These are phyloP conservation scores for Trypanosoma boissoni DNA, from an alignment of 208 protist species.

Conservation along the genomic window DNA sequence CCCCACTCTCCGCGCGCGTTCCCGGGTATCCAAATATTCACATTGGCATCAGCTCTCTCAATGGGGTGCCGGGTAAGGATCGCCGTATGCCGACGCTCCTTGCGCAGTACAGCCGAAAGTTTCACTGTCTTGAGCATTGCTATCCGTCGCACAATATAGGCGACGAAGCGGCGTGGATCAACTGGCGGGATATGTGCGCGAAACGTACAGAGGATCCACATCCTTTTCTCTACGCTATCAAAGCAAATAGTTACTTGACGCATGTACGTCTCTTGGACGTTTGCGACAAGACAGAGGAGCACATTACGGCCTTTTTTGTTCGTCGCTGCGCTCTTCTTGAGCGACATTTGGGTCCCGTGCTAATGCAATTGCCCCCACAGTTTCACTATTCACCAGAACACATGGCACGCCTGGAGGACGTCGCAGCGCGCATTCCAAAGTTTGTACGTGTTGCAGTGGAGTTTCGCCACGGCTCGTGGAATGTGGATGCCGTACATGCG, in stretches of 20 bases:
- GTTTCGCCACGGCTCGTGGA: constrained; percentile 69
- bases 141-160: constrained; percentile 66
- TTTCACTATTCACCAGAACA: constrained; percentile 41
- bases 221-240: constrained; percentile 66
- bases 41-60: constrained; percentile 77
- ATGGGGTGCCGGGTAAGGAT: constrained; percentile 55
- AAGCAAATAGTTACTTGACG: constrained; percentile 76
- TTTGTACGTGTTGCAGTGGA: constrained; percentile 66
- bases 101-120: constrained; percentile 50
- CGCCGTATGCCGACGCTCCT: constrained; percentile 59
- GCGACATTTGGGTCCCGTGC: constrained; percentile 52
- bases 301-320: constrained; percentile 51
- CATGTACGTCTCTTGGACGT: constrained; percentile 58
- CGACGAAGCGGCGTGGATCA: constrained; percentile 43
- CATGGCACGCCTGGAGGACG: constrained; percentile 34
- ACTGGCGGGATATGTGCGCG: constrained; percentile 46
- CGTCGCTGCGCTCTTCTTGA: constrained; percentile 38
- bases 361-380: constrained; percentile 68
- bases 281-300: constrained; percentile 39
- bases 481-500: constrained; percentile 39
- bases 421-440: constrained; percentile 38
- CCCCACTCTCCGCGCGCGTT: constrained; percentile 28
- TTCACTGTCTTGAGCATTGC: constrained; percentile 79
- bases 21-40: constrained; percentile 42
- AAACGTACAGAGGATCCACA: not conserved